Base-by-base conservation (phyloP, 148 eudicot genomes). In the Fagopyrum esculentum region DNA sequence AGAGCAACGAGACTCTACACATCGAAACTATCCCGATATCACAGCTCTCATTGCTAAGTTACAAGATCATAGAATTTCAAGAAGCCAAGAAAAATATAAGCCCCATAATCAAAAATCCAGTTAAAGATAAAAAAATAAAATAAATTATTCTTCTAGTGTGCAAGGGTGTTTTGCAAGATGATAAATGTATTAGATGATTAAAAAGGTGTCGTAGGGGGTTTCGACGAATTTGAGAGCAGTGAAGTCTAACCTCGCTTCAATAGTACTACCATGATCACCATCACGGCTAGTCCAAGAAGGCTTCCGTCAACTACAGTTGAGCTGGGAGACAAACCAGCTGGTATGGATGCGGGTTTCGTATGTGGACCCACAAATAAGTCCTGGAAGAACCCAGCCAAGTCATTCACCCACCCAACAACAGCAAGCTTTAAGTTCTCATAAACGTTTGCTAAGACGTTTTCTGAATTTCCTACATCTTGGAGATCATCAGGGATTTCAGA, bases 191-290 rank as follows among this genome's bases (percentile, higher is more conserved):
- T 71, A 19, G 7, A 2, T 19, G 3, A 13, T 1, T 72, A 8
- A 72, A 45, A 72, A 16, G 43, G 43, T 48, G 1, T 13, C 11
- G 13, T n/a, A 44, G 17, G 13, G 0, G 9, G 80, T 68, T 80
- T 91, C 89, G 88, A 78, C 96, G 72, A 83, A 82, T 86, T 80
- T 43, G 57, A 77, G 3, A 47, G 55, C 9, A 0, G n/a, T 16
- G 47, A 54, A 40, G 45, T 45, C 77, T 83, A 88, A 60, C 26
- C 77, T 56, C 97, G 89, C 81, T 85, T 91, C 81, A 87, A 29
- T 59, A 88, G 68, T 26, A 87, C 84, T 75, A 89, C 75, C 80
- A 87, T 77, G 48, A 94, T 88, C 75, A 86, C 97, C 95, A 91
- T 88, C 73, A 90, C 79, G 5, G 87, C 97, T 76, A 94, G 73